phyloP scores from a whole-genome alignment of 2,329 filamentous ascomycete species.

The Clarireedia homoeocarpa region DNA sequence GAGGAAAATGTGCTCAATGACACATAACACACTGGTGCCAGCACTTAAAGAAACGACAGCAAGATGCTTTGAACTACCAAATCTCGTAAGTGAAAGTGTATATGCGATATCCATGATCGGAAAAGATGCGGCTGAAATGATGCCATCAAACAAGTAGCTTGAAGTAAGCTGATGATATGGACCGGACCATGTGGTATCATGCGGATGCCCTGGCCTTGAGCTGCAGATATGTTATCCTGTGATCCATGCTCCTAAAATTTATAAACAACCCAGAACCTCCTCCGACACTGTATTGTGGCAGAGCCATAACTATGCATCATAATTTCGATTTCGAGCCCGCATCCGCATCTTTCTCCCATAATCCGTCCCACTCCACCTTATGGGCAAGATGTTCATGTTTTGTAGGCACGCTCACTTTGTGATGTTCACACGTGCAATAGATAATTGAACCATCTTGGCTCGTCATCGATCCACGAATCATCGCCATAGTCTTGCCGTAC shows the following conservation, averaged over 20 bases:
- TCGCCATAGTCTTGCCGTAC: constrained; percentile 42
- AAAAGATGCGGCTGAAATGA: too few relatives aligned
- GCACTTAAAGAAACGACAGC: background rate
- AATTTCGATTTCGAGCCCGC: constrained; percentile 12
- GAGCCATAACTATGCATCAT: constrained; percentile 29
- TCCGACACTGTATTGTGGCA: background rate
- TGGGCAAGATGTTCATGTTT: constrained; percentile 32
- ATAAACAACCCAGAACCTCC: background rate
- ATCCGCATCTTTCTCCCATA: constrained; percentile 9
- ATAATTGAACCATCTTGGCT: constrained; percentile 39
- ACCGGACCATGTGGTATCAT: too few relatives aligned
- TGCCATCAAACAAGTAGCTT: too few relatives aligned
- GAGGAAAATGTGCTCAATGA: background rate
- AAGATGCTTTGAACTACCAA: too few relatives aligned
- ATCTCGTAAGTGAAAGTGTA: too few relatives aligned
- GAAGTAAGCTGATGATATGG: too few relatives aligned
- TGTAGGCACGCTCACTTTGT: constrained; percentile 41
- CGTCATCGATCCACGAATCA: constrained; percentile 42
- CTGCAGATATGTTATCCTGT: too few relatives aligned
- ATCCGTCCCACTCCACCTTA: constrained; percentile 35
- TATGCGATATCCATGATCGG: too few relatives aligned
- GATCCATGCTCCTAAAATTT: too few relatives aligned
- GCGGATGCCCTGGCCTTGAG: too few relatives aligned
- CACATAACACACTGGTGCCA: too few relatives aligned
- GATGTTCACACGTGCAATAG: constrained; percentile 44